Evolutionary conservation across 1,139 yeast species (phyloP), one percentile per base, ranked within the genome.

Genomic region (Hanseniaspora sp.): DNA sequence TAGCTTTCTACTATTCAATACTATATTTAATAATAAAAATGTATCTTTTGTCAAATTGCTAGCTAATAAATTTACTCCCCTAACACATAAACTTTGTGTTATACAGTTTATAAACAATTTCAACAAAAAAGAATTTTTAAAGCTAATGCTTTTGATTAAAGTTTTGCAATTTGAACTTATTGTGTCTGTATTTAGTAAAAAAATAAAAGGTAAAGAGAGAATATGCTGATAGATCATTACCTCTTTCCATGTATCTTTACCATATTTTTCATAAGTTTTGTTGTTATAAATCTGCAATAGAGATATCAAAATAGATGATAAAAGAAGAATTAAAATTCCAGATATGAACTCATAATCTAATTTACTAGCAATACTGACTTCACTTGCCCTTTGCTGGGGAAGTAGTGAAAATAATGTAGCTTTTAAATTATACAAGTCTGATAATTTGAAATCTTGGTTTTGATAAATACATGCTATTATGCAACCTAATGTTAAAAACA

Each of bases 31-130:
- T n/a, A 51, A 17, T 12, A 44, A 37, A 18, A 51, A 44, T 15
- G 31, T 44, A n/a, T 46, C 42, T 7, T 47, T 38, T 3, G 40
- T 37, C 13, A 51, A 30, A 11, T 7, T 68, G 7, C 83, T 79
- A 0, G 83, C 80, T 28, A 83, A 68, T 61, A 72, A 72, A 62
- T 81, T 82, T 23, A 83, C 90, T 3, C 90, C 88, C 15, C 78
- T 69, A 1, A 82, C 78, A 63, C 94, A 84, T 5, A 79, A 55
- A 59, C 76, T 75, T 64, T 84, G 94, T 0, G 88, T 77, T 0
- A 72, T 47, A n/a, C 77, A 75, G 62, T 83, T 83, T 18, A 72
- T 55, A 4, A 59, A 1, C 7, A 62, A 54, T 35, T 54, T 34
- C 4, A 13, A 46, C 53, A 29, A 55, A 46, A 47, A 59, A 12